Evolutionary conservation across 805 yeast genomes (phyloP).

Genomic region (Blastobotrys parvus): DNA sequence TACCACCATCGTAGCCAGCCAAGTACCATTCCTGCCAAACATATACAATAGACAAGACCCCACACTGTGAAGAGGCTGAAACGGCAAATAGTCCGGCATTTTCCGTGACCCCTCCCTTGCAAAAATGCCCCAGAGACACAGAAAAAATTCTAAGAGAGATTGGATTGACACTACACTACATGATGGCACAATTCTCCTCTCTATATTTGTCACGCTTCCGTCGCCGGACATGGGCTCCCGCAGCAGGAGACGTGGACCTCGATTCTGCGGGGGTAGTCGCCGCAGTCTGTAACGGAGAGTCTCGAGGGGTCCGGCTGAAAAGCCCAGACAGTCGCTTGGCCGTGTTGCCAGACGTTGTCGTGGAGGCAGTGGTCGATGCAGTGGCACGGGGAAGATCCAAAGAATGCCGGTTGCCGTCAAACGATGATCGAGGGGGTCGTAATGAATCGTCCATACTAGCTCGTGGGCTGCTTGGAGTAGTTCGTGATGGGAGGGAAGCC

Average conservation of each 20-base stretch:
- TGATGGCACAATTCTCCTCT: slow-evolving; percentile 10
- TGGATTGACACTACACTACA: too few relatives aligned
- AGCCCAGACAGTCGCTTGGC: background rate
- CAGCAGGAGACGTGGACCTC: background rate
- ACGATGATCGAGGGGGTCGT: background rate
- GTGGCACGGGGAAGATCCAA: background rate
- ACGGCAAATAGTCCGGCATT: too few relatives aligned
- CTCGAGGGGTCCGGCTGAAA: background rate
- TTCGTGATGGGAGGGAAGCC: too few relatives aligned
- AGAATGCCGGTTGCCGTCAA: background rate
- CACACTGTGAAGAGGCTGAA: too few relatives aligned
- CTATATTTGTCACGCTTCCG: slow-evolving; percentile 5
- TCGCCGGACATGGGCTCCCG: background rate
- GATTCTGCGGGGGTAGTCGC: background rate
- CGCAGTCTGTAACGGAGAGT: background rate
- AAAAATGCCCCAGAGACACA: too few relatives aligned
- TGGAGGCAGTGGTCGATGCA: background rate
- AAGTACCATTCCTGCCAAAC: too few relatives aligned
- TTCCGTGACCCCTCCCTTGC: too few relatives aligned
- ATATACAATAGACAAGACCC: too few relatives aligned
- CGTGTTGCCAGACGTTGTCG: background rate
- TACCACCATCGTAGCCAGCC: too few relatives aligned
- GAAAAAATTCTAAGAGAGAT: too few relatives aligned
- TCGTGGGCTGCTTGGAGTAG: background rate
- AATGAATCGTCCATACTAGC: background rate